Percentiles rank a stretch among this genome's conserved stretches.
Conservation (phyloP, 768 basidiomycete genomes). For the Rhodosporidiobolus odoratus region DNA sequence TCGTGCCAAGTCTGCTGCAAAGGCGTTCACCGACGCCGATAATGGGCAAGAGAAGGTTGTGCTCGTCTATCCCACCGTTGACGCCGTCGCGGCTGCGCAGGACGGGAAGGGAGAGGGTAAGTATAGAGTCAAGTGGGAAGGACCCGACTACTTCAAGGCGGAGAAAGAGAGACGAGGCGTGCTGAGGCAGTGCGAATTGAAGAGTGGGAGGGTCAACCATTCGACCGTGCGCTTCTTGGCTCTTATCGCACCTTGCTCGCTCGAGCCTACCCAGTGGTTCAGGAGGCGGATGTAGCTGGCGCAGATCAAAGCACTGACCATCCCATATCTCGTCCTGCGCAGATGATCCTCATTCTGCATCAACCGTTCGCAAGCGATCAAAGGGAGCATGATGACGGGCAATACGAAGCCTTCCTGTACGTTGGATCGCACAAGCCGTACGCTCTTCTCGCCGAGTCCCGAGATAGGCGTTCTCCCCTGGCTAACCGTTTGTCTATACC, state of each 20-base stretch:
- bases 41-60: background rate
- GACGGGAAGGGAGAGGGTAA: background rate
- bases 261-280: too few relatives aligned
- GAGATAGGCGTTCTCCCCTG: too few relatives aligned
- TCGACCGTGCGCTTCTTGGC: background rate
- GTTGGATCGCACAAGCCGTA: slow-evolving; percentile 7
- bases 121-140: background rate
- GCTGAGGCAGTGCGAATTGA: background rate
- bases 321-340: too few relatives aligned
- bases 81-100: background rate
- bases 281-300: too few relatives aligned
- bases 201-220: slow-evolving; percentile 1
- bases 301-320: too few relatives aligned
- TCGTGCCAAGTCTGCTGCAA: background rate
- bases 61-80: background rate
- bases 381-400: background rate
- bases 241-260: background rate
- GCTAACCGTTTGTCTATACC: background rate
- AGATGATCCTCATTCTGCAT: slow-evolving; percentile 2
- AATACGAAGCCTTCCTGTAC: slow-evolving; percentile 11
- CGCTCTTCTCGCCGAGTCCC: background rate
- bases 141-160: background rate
- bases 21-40: background rate
- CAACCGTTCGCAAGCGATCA: background rate
- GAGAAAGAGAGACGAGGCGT: background rate